phyloP scores from a whole-genome alignment of 2,329 filamentous ascomycete species.

The Xylaria sp. region DNA sequence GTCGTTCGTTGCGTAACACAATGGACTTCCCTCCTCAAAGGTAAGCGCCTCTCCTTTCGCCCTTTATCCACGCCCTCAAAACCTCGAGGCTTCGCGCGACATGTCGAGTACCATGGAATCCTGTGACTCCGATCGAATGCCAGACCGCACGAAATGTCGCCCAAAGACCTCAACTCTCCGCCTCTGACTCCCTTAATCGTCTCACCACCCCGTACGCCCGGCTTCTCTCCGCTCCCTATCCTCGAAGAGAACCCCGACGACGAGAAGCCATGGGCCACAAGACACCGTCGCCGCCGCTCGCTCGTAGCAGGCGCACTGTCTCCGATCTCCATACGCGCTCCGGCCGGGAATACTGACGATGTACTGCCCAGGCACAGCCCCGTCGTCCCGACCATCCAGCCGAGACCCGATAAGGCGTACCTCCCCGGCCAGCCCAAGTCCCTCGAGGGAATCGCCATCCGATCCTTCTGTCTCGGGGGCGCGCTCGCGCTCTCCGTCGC shows the following conservation, averaged over 20 bases:
- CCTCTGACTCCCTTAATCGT: conserved; percentile 12
- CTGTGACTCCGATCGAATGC: background rate
- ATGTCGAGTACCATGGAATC: background rate
- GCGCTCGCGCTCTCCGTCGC: conserved; percentile 52
- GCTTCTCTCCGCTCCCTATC: conserved; percentile 35
- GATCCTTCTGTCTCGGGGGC: conserved; percentile 65
- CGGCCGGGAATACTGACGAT: conserved; percentile 42
- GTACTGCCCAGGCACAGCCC: conserved; percentile 49
- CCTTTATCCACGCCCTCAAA: background rate
- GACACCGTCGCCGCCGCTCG: conserved; percentile 39
- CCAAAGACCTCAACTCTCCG: background rate
- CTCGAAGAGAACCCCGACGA: conserved; percentile 39
- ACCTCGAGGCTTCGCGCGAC: conserved; percentile 4
- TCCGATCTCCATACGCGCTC: conserved; percentile 17
- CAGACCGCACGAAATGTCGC: conserved; percentile 13
- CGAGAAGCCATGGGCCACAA: conserved; percentile 45
- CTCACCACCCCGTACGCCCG: conserved; percentile 24
- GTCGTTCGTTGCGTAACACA: conserved; percentile 30
- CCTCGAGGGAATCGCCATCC: conserved; percentile 67
- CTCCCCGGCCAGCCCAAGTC: conserved; percentile 62
- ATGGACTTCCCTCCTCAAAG: conserved; percentile 47
- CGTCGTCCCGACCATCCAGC: conserved; percentile 43
- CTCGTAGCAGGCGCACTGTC: conserved; percentile 23
- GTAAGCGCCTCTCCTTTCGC: conserved; percentile 39
- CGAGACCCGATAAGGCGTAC: conserved; percentile 52